Evolutionary conservation across 768 basidiomycete genomes (phyloP), one percentile per base, ranked within the genome.

Genomic region (Royoungia palumana): DNA sequence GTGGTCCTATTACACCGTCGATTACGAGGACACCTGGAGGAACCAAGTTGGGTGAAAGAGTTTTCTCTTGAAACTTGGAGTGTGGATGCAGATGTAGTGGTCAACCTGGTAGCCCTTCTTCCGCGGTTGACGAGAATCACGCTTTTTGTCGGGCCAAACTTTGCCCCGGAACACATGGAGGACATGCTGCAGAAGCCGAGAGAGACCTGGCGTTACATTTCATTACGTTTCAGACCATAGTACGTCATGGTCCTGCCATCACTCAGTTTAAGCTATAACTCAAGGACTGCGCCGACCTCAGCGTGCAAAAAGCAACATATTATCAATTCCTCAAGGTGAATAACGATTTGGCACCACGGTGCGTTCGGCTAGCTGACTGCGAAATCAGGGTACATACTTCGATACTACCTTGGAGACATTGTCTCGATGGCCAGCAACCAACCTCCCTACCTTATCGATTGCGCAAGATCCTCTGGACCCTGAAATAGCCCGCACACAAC

Each of bases 171-270:
- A 55, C 87, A 92, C 65, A 64, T 94, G 43, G 83, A 85, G 53
- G 83, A 85, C 43, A 73, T 93, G 28, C 74, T 86, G 50, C 62
- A 72, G 47, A 66, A 71, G 24, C 80, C 83, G 5, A 70, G 78
- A 44, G 59, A 65, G 12, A 58, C 54, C 0, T 56, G 95, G 53
- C 55, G 66, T 32, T 72, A 72, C 53, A 69, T 94, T 14, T 77
- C 81, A 5, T 61, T 95, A 44, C 71, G 86, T 51, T 94, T 95
- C 68, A 77, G 85, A 47, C 92, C 93, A 4, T 94, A 94, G 85
- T 89, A 62, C 69, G 86, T 68, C 13, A 14, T 21, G 2, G 24
- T 12, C 6, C 13, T 30, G 4, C 20, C 16, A 27, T 45, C 38
- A 44, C 47, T 45, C 19, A 2, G 28, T 27, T 27, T 30, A n/a